Conservation (phyloP, 441 rosid species). For the Cnidoscolus chayamansa region DNA sequence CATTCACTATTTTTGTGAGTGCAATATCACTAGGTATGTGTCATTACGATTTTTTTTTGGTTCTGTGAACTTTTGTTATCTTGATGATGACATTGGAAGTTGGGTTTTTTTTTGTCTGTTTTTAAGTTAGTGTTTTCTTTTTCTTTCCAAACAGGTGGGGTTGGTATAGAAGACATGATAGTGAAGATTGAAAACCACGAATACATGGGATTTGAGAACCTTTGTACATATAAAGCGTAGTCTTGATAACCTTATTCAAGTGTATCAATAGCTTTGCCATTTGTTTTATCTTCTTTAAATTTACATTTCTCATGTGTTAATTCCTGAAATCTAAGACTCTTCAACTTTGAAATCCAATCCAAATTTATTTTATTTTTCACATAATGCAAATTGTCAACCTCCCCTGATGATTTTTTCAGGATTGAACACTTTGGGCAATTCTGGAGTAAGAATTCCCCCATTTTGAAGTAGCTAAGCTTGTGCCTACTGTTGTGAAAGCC, state of each 20-base stretch:
- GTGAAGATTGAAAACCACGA: conserved; percentile 35
- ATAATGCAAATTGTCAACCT: neutral
- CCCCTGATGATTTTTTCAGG: too few species aligned
- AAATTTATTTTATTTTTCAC: neutral
- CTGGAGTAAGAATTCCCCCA: too few species aligned
- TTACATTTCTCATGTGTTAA: neutral
- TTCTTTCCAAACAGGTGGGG: conserved; percentile 39
- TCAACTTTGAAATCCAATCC: neutral
- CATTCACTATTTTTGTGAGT: conserved; percentile 57
- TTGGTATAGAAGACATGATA: conserved; percentile 43
- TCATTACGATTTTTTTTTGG: neutral
- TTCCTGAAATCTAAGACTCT: neutral
- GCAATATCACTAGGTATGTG: conserved; percentile 51
- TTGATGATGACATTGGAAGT: neutral
- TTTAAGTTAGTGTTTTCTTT: neutral
- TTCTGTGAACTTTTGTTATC: neutral
- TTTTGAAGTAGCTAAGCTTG: too few species aligned
- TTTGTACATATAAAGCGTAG: conserved; percentile 34
- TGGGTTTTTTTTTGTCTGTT: neutral
- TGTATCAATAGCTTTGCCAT: neutral
- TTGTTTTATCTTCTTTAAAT: neutral
- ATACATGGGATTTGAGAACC: conserved; percentile 52
- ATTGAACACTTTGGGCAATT: too few species aligned
- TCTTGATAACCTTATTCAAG: neutral
- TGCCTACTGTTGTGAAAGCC: too few species aligned